phyloP scores from a whole-genome alignment of 106 monocot species.

The Gastrodia elata region DNA sequence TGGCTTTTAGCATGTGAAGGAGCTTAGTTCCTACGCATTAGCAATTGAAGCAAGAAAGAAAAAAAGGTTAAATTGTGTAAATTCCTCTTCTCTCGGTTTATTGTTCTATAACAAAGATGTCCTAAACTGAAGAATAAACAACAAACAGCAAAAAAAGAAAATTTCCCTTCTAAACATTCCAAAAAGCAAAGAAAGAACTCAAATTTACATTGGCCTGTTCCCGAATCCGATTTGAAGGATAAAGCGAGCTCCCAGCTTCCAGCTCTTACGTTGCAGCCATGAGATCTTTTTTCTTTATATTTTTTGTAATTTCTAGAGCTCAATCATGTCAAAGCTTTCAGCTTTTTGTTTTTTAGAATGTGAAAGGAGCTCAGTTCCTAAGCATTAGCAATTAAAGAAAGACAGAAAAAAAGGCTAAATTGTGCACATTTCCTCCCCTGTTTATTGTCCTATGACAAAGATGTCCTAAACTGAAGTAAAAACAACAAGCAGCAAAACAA shows the following conservation, averaged over 20 bases:
- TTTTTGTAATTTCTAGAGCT: not conserved
- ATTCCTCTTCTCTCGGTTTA: no score
- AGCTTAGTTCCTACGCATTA: no score
- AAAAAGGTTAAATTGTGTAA: no score
- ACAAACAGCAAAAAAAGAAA: not conserved
- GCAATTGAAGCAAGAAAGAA: no score
- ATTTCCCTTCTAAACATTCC: not conserved
- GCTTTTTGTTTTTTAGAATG: no score
- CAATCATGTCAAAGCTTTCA: not conserved
- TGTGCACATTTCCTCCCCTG: no score
- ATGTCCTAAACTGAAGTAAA: not conserved
- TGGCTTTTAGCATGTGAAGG: no score
- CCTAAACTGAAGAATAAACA: not conserved
- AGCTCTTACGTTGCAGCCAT: not conserved
- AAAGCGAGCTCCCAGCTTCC: not conserved
- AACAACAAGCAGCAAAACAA: not conserved
- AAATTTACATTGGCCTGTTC: constrained; percentile 4
- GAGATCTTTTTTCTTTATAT: not conserved
- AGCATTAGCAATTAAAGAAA: no score
- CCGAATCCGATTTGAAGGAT: not conserved
- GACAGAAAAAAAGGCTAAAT: no score
- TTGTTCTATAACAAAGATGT: not conserved
- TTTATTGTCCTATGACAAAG: not conserved
- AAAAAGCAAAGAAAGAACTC: not conserved
- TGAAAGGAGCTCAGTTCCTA: no score